Evolutionary conservation across 2,329 filamentous ascomycete genomes (phyloP), one percentile per base, ranked within the genome.

Genomic region (Pseudocercospora ulei): DNA sequence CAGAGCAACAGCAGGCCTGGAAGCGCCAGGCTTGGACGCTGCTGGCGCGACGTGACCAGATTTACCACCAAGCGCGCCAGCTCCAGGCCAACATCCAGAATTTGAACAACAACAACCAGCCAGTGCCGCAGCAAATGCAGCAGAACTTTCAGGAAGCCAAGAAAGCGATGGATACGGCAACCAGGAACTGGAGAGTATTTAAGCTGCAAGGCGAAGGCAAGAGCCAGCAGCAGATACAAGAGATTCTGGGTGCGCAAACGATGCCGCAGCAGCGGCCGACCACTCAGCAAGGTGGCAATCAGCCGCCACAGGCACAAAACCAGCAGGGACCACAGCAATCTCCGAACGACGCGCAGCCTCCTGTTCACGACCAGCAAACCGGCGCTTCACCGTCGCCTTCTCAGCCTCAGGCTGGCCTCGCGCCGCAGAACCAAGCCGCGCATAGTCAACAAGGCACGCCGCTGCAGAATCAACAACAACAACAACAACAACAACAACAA

Each of bases 381-480:
- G 30, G n/a, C n/a, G 30, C 30, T 20, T 43, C 43, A 20, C 37
- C 36, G 14, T 48, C 47, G 12, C 45, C 48, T 4, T 29, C 38
- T 14, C 49, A 48, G 23, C 47, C 41, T 5, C 51, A 52, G 17
- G 43, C 37, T 30, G 43, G 48, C 22, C 41, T 47, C 23, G 35
- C 39, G 22, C 39, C 38, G 29, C 39, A 41, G 31, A 35, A 38
- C 22, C 44, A 39, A 23, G 36, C 38, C 25, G 26, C 41, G 19
- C 46, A 41, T 27, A 48, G 47, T 18, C 47, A 47, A 27, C 48
- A 46, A 39, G 35, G 35, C 26, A 46, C 43, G 23, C 43, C 50
- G 41, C 26, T 41, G 13, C 51, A 47, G 27, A 39, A 47, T 41
- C 50, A 57, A 34, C 46, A 49, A 13, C 47, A 53, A 26, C 48